Evolutionary conservation across 2,329 filamentous ascomycete genomes (phyloP).

Genomic region (Graphilbum sp.): DNA sequence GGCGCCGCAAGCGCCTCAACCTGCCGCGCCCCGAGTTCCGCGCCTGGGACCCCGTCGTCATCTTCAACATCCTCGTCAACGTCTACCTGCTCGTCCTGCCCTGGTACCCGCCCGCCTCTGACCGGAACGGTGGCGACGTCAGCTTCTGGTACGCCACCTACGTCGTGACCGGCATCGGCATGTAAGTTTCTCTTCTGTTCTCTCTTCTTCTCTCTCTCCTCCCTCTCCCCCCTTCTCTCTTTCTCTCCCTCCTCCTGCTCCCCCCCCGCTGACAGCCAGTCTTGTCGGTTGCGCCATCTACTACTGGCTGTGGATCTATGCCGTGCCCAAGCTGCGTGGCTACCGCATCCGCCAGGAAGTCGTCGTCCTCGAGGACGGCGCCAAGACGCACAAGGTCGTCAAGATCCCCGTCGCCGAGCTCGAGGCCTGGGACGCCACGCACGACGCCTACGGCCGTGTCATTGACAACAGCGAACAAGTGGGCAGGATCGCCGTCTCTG

Average conservation of each 20-base stretch:
- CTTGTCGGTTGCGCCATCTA: conserved; percentile 25
- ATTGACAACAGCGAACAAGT: background rate
- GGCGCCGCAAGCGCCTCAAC: conserved; percentile 32
- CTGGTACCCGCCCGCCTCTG: conserved; percentile 51
- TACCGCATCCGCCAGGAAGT: conserved; percentile 33
- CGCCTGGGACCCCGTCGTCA: conserved; percentile 39
- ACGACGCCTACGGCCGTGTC: conserved; percentile 6
- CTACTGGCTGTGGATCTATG: conserved; percentile 30
- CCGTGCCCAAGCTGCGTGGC: conserved; percentile 23
- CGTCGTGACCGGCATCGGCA: conserved; percentile 43
- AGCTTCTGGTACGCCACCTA: conserved; percentile 64
- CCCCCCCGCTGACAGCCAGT: background rate
- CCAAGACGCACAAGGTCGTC: conserved; percentile 27
- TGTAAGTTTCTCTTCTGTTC: conserved; percentile 29
- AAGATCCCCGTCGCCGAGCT: conserved; percentile 27
- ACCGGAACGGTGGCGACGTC: conserved; percentile 44
- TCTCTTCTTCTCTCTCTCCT: too few species aligned
- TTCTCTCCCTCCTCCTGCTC: background rate
- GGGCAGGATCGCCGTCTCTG: background rate
- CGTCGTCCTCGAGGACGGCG: conserved; percentile 25
- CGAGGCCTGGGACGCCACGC: conserved; percentile 24
- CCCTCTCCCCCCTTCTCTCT: background rate
- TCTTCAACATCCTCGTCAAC: conserved; percentile 43
- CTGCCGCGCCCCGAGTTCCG: conserved; percentile 34
- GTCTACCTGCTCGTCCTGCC: conserved; percentile 51